phyloP scores from a whole-genome alignment of 164 flowering plant genomes.

The Euptelea pleiosperma region DNA sequence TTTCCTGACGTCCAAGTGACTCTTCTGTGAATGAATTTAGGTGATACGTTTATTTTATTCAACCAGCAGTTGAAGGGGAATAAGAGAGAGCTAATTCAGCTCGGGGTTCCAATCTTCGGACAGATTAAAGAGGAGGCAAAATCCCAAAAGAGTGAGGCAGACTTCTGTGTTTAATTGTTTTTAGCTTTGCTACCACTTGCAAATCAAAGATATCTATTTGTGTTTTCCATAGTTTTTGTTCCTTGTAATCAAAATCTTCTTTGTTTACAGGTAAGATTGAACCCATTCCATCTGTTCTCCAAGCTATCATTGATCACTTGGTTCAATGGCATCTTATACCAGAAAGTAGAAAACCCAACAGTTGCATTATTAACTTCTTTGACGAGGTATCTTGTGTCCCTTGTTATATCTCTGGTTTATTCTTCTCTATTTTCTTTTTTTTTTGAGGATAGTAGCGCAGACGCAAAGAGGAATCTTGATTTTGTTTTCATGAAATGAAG shows the following conservation, averaged over 20 bases:
- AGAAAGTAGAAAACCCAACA: constrained; percentile 71
- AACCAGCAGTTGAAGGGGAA: constrained; percentile 86
- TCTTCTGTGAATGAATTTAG: constrained; percentile 32
- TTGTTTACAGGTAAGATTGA: constrained; percentile 54
- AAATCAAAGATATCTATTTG: neutral
- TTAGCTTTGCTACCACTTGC: constrained; percentile 3
- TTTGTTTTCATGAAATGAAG: neutral
- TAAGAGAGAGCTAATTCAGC: constrained; percentile 86
- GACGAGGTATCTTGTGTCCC: constrained; percentile 61
- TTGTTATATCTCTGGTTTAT: neutral
- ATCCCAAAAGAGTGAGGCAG: constrained; percentile 32
- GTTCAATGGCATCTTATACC: constrained; percentile 79
- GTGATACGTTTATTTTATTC: constrained; percentile 78
- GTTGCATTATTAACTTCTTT: constrained; percentile 87
- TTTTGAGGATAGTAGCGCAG: no score
- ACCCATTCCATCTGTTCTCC: constrained; percentile 74
- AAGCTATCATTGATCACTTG: constrained; percentile 71
- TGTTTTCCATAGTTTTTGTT: neutral
- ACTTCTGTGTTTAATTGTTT: neutral
- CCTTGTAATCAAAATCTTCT: neutral
- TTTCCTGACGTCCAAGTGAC: neutral
- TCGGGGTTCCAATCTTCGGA: constrained; percentile 88
- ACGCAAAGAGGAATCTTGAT: no score
- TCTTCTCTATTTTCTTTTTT: constrained; percentile 11
- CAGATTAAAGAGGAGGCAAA: constrained; percentile 55